phyloP scores from a whole-genome alignment of 176 grass and related monocot genomes.

The sorghum (Sorghum bicolor) region DNA sequence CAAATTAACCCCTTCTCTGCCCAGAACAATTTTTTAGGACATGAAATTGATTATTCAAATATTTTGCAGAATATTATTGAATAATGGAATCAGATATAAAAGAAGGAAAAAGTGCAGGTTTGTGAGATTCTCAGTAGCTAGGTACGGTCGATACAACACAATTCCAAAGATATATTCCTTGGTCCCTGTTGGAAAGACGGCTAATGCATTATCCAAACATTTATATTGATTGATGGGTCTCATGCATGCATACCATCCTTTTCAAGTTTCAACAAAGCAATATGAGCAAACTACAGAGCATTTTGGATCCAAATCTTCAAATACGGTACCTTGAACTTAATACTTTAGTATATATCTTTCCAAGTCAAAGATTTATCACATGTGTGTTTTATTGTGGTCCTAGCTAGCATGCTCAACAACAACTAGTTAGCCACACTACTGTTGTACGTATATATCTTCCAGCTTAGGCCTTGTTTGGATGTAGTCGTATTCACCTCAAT shows the following conservation, averaged over 20 bases:
- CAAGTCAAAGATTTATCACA: background rate
- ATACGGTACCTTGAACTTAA: no score
- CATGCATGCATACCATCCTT: background rate
- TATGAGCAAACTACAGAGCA: background rate
- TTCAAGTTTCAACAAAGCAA: background rate
- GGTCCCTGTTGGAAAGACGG: conserved; percentile 9
- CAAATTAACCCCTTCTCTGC: background rate
- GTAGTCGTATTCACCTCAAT: no score
- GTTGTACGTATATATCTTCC: background rate
- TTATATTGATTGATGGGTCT: background rate
- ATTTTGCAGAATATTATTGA: background rate
- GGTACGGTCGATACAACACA: background rate
- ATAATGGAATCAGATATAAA: background rate
- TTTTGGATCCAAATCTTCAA: background rate
- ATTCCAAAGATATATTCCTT: conserved; percentile 9
- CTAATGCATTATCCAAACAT: conserved; percentile 23
- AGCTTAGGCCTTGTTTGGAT: no score
- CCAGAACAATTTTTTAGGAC: background rate
- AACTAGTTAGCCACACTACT: background rate
- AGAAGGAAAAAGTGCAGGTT: background rate
- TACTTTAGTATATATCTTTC: background rate
- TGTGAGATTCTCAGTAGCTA: background rate
- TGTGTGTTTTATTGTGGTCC: background rate
- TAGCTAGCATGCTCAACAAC: background rate
- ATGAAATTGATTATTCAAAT: background rate